Percentiles rank a stretch among this genome's conserved stretches.
phyloP scores from a whole-genome alignment of 768 basidiomycete genomes.

The Infundibulicybe gibba region DNA sequence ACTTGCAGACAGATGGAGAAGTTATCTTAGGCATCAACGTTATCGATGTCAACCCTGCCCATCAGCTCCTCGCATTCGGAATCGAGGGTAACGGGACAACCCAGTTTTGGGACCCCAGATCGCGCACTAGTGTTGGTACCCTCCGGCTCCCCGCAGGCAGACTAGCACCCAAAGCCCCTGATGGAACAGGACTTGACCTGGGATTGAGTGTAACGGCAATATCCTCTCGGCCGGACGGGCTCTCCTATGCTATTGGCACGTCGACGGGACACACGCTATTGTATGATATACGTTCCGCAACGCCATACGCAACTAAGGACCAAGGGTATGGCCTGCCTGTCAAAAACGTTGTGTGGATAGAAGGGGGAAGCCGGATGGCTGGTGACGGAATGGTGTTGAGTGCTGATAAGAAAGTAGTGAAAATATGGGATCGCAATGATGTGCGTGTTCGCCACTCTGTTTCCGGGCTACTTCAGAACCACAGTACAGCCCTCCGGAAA shows the following conservation, averaged over 20 bases:
- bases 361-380: conserved; percentile 79
- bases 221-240: conserved; percentile 79
- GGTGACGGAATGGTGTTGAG: conserved; percentile 87
- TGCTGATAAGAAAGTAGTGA: conserved; percentile 95
- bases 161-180: conserved; percentile 37
- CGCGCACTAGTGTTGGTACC: conserved; percentile 68
- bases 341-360: conserved; percentile 84
- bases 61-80: conserved; percentile 88
- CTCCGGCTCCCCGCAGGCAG: conserved; percentile 56
- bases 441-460: conserved; percentile 38
- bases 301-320: conserved; percentile 86
- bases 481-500: conserved; percentile 63
- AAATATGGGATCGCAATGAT: conserved; percentile 89
- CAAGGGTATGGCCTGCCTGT: conserved; percentile 95
- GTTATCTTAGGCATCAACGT: conserved; percentile 83
- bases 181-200: conserved; percentile 21
- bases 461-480: conserved; percentile 1
- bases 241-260: conserved; percentile 93
- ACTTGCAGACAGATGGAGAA: conserved; percentile 45
- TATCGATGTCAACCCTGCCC: conserved; percentile 90
- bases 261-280: conserved; percentile 92
- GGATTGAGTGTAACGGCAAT: conserved; percentile 77
- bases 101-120: conserved; percentile 96
- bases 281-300: conserved; percentile 87
- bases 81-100: conserved; percentile 83